These are phyloP conservation scores for Lepidium aucheri DNA, from an alignment of 345 rosid species.

Conservation along the genomic window DNA sequence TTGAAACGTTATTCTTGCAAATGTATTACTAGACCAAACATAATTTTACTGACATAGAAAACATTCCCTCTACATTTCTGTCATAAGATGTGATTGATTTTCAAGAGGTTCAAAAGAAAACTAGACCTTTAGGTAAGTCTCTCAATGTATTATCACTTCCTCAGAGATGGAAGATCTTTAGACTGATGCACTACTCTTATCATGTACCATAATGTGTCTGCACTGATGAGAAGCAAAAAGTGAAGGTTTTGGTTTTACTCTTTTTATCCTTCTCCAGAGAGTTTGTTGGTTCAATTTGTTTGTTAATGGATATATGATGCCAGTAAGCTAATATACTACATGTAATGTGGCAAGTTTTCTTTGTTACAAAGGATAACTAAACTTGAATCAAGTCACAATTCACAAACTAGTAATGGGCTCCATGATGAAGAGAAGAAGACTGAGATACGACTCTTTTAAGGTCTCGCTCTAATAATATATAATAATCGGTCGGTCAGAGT, in stretches of 20 bases:
- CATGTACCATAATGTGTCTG: not conserved
- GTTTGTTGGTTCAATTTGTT: not conserved
- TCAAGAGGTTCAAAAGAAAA: no score
- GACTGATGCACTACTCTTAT: not conserved
- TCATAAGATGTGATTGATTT: no score
- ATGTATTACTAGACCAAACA: no score
- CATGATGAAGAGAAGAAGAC: not conserved
- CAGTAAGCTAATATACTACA: no score
- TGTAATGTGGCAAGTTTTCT: no score
- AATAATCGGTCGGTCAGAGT: constrained; percentile 1
- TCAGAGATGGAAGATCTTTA: not conserved
- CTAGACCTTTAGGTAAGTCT: not conserved
- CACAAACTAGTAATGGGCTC: no score
- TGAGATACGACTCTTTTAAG: not conserved
- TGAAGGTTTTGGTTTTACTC: not conserved
- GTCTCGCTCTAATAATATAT: not conserved
- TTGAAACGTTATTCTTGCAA: no score
- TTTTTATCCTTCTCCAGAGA: not conserved
- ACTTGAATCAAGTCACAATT: not conserved
- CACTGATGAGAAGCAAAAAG: not conserved
- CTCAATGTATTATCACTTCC: not conserved
- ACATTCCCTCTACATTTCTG: no score
- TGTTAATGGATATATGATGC: no score
- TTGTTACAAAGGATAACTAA: not conserved
- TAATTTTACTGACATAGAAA: no score